Conservation (phyloP, 106 monocot genomes). For the Dendrobium officinale region DNA sequence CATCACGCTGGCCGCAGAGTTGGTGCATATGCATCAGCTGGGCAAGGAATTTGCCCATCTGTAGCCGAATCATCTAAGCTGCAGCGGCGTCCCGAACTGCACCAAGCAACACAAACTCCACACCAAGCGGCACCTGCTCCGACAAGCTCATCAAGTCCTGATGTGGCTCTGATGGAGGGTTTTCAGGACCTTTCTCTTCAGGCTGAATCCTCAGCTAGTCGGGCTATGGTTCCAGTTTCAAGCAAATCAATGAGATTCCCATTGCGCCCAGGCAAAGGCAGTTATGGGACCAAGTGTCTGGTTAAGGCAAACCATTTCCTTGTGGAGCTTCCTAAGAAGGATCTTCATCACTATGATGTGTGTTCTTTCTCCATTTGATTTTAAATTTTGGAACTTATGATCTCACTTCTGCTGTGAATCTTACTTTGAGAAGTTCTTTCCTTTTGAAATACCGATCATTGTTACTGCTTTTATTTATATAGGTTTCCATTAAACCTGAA, state of each 20-base stretch:
- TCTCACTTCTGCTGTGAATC: not conserved
- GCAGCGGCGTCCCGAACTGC: conserved; percentile 69
- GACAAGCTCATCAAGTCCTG: conserved; percentile 29
- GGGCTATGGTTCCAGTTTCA: conserved; percentile 35
- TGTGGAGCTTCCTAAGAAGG: conserved; percentile 75
- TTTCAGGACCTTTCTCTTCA: conserved; percentile 45
- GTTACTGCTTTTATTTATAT: not conserved
- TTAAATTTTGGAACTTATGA: not conserved
- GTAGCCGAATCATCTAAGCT: conserved; percentile 44
- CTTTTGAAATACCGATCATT: not conserved
- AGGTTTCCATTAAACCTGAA: conserved; percentile 85
- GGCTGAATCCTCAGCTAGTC: conserved; percentile 24
- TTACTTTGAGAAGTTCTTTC: not conserved
- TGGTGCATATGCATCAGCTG: conserved; percentile 22
- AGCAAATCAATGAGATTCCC: conserved; percentile 78
- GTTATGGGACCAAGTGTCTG: conserved; percentile 38
- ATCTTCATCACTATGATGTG: conserved; percentile 89
- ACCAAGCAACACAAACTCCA: conserved; percentile 66
- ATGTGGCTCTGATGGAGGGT: conserved; percentile 25
- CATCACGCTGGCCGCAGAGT: conserved; percentile 43
- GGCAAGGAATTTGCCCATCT: conserved; percentile 24
- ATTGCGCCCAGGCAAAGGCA: conserved; percentile 74
- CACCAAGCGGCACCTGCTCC: conserved; percentile 25
- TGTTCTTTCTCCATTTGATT: conserved; percentile 10
- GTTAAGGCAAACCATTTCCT: conserved; percentile 95